Conservation (phyloP, 305 asterid species). For the Rubia peregrina region DNA sequence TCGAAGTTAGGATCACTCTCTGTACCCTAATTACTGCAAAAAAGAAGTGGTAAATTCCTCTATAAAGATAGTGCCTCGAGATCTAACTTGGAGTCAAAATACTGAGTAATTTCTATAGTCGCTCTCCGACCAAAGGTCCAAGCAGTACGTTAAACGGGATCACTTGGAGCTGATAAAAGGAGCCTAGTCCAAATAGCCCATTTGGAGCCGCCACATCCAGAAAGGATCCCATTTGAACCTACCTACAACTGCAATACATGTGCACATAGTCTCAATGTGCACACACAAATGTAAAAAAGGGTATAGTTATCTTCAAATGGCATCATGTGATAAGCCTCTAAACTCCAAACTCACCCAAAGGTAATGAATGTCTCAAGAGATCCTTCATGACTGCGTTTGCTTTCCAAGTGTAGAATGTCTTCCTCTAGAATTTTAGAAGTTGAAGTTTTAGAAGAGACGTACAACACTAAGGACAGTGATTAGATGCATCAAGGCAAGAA, state of each 20-base stretch:
- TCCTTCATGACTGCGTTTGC: slow-evolving; percentile 37
- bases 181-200: slow-evolving; percentile 77
- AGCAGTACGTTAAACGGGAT: slow-evolving; percentile 57
- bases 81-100: slow-evolving; percentile 7
- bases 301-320: background rate
- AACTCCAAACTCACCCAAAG: slow-evolving; percentile 49
- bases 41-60: slow-evolving; percentile 15
- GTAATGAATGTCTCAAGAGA: slow-evolving; percentile 46
- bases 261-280: background rate
- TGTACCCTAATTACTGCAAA: slow-evolving; percentile 81
- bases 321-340: background rate
- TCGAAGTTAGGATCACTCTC: slow-evolving; percentile 81
- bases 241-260: slow-evolving; percentile 61
- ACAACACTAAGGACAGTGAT: slow-evolving; percentile 69
- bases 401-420: slow-evolving; percentile 60
- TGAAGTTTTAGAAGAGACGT: slow-evolving; percentile 74
- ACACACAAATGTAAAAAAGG: background rate
- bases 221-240: slow-evolving; percentile 74
- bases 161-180: slow-evolving; percentile 61
- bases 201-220: slow-evolving; percentile 64
- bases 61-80: background rate
- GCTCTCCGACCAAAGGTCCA: slow-evolving; percentile 88
- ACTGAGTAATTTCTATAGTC: slow-evolving; percentile 82
- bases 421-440: slow-evolving; percentile 74
- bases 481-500: slow-evolving; percentile 37